These are phyloP conservation scores for Colletotrichum sidae DNA, from an alignment of 2,329 filamentous ascomycete species.

Conservation along the genomic window DNA sequence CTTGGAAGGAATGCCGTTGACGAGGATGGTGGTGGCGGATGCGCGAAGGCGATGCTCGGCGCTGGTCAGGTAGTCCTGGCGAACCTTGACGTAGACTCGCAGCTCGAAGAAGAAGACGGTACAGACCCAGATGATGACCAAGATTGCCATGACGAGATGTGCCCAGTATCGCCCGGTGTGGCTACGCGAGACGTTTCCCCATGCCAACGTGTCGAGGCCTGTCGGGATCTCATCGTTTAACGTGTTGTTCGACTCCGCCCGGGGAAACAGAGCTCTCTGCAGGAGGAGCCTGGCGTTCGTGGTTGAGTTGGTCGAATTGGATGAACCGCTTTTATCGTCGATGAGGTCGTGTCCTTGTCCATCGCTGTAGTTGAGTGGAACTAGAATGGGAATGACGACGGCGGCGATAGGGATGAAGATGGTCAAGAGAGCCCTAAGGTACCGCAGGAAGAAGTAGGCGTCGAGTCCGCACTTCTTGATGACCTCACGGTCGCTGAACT, in stretches of 20 bases:
- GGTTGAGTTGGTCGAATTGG: conserved; percentile 7
- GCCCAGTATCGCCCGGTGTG: conserved; percentile 82
- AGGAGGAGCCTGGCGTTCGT: conserved; percentile 24
- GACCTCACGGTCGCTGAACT: conserved; percentile 80
- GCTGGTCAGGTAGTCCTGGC: conserved; percentile 93
- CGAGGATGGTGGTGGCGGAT: conserved; percentile 94
- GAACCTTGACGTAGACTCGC: conserved; percentile 88
- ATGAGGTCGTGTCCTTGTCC: conserved; percentile 71
- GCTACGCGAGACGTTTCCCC: conserved; percentile 81
- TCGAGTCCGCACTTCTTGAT: conserved; percentile 97
- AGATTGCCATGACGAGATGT: conserved; percentile 82
- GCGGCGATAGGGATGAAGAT: conserved; percentile 88
- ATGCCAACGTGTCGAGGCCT: conserved; percentile 85
- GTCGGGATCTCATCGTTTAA: conserved; percentile 46
- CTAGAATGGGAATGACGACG: conserved; percentile 84
- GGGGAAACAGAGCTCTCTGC: conserved; percentile 41
- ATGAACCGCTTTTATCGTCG: conserved; percentile 42
- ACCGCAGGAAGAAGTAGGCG: conserved; percentile 97
- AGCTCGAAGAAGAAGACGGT: conserved; percentile 89
- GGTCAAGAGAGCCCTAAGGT: conserved; percentile 80
- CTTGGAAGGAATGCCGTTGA: conserved; percentile 88
- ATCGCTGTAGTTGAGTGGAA: conserved; percentile 84
- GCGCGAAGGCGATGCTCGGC: conserved; percentile 93
- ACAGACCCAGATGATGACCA: conserved; percentile 86
- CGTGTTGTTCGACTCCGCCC: conserved; percentile 46